Evolutionary conservation across 1,139 yeast species (phyloP).

Genomic region (Lodderomyces margitis): DNA sequence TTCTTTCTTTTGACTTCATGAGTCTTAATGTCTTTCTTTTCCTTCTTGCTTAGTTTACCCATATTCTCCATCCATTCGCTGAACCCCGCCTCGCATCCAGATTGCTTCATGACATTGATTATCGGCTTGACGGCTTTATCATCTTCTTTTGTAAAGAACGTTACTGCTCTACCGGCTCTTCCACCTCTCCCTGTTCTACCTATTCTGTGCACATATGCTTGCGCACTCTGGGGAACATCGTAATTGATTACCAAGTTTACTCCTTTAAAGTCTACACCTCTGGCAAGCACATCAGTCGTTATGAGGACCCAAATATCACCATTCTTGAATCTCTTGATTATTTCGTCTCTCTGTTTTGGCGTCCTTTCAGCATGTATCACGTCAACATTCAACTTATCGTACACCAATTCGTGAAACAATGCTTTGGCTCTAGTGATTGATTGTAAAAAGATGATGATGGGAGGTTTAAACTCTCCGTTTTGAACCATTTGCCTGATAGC

Average conservation of each 20-base stretch:
- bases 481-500: constrained; percentile 88
- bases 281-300: constrained; percentile 91
- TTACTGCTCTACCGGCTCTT: constrained; percentile 78
- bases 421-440: constrained; percentile 94
- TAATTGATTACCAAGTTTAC: constrained; percentile 92
- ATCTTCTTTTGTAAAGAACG: constrained; percentile 93
- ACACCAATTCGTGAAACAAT: constrained; percentile 83
- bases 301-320: constrained; percentile 97
- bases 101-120: constrained; percentile 91
- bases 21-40: constrained; percentile 62
- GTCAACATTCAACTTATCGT: constrained; percentile 89
- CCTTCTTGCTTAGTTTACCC: constrained; percentile 65
- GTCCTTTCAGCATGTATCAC: constrained; percentile 96
- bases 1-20: constrained; percentile 64
- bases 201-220: constrained; percentile 94
- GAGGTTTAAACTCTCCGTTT: constrained; percentile 86
- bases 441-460: constrained; percentile 88
- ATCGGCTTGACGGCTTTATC: constrained; percentile 73
- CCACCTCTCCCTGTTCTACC: constrained; percentile 99
- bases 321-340: constrained; percentile 75
- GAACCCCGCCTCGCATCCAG: constrained; percentile 67
- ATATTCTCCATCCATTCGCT: constrained; percentile 82
- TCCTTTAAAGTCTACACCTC: constrained; percentile 98
- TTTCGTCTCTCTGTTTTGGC: constrained; percentile 80
- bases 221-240: constrained; percentile 93